phyloP scores from a whole-genome alignment of 805 yeast species.

The Candida maltosa region DNA sequence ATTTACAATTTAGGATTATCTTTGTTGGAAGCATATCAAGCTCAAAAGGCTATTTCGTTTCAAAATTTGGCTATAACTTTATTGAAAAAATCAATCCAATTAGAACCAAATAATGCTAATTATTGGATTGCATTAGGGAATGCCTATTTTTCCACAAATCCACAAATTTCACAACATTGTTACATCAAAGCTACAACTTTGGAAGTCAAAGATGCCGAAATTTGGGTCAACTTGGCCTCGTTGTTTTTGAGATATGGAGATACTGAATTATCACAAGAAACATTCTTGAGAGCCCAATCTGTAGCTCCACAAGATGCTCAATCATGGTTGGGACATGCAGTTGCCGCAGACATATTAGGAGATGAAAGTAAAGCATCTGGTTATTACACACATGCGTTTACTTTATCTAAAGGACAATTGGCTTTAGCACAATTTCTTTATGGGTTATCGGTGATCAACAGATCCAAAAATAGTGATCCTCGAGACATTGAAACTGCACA shows the following conservation, averaged over 20 bases:
- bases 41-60: constrained; percentile 14
- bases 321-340: constrained; percentile 87
- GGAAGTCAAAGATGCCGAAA: constrained; percentile 60
- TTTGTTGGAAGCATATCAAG: constrained; percentile 43
- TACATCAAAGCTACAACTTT: constrained; percentile 76
- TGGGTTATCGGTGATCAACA: constrained; percentile 55
- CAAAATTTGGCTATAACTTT: constrained; percentile 53
- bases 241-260: constrained; percentile 71
- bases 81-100: constrained; percentile 64
- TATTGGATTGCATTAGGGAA: constrained; percentile 86
- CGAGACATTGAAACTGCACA: constrained; percentile 58
- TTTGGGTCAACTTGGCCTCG: constrained; percentile 83
- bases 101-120: constrained; percentile 66
- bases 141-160: constrained; percentile 60
- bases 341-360: constrained; percentile 51
- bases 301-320: constrained; percentile 70
- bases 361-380: constrained; percentile 48
- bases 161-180: constrained; percentile 87
- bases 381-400: constrained; percentile 74
- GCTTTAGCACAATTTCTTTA: constrained; percentile 69
- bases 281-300: constrained; percentile 73
- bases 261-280: constrained; percentile 64
- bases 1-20: constrained; percentile 73
- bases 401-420: constrained; percentile 70
- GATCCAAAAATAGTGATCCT: constrained; percentile 45